Percentiles rank a stretch among this genome's conserved stretches.
Evolutionary conservation across 768 basidiomycete species (phyloP).

Genomic region (Crepidotus variabilis): DNA sequence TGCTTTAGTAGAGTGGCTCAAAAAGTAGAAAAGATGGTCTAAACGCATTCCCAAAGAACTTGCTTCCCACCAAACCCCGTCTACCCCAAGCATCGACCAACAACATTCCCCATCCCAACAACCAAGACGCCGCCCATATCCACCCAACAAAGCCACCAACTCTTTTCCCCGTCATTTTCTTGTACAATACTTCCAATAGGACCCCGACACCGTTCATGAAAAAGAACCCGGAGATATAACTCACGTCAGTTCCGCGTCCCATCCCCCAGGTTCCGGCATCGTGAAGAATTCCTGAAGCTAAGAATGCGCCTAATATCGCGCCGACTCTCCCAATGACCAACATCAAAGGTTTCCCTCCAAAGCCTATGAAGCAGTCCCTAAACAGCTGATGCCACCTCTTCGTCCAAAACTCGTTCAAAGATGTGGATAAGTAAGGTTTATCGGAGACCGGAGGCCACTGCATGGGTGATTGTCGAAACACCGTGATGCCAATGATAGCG

Average conservation of each 20-base stretch:
- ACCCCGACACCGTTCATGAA: constrained; percentile 52
- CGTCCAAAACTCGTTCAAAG: constrained; percentile 61
- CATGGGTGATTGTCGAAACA: constrained; percentile 44
- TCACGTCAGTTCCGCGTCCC: constrained; percentile 47
- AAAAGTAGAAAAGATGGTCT: constrained; percentile 31
- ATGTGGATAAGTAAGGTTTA: constrained; percentile 52
- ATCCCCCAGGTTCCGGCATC: constrained; percentile 55
- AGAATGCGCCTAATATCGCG: constrained; percentile 53
- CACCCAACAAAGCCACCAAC: constrained; percentile 47
- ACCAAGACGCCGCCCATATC: constrained; percentile 49
- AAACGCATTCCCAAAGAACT: constrained; percentile 29
- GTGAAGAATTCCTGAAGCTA: constrained; percentile 59
- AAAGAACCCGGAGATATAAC: constrained; percentile 46
- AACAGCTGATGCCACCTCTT: constrained; percentile 69
- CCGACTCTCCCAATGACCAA: constrained; percentile 44
- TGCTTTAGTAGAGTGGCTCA: constrained; percentile 5
- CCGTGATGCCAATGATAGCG: constrained; percentile 38
- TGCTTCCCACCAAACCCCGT: constrained; percentile 37
- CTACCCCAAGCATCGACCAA: constrained; percentile 48
- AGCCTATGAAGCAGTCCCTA: constrained; percentile 48
- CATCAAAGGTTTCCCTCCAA: constrained; percentile 44
- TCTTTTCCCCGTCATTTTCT: constrained; percentile 34
- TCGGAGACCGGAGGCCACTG: constrained; percentile 67
- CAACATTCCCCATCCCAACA: constrained; percentile 41
- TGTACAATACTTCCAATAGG: constrained; percentile 46